Percentiles rank a stretch among this genome's conserved stretches.
phyloP scores from a whole-genome alignment of 106 monocot genomes.

The Apostasia shenzhenica region DNA sequence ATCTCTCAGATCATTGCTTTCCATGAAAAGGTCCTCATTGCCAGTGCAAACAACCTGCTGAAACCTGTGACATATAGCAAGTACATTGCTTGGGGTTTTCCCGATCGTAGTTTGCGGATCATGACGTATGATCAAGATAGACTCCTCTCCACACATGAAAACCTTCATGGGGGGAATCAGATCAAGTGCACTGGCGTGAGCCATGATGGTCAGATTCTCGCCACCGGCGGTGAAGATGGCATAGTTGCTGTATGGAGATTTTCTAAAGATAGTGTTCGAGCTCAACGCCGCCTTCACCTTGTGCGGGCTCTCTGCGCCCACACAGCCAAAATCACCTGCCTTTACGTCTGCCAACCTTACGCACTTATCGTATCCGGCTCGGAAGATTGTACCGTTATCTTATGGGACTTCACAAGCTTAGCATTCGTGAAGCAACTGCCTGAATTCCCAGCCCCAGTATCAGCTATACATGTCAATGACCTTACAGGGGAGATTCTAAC shows the following conservation, averaged over 20 bases:
- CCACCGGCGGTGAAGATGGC: constrained; percentile 89
- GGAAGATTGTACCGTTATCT: constrained; percentile 81
- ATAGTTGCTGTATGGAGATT: constrained; percentile 80
- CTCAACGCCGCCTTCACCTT: constrained; percentile 31
- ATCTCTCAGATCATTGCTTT: constrained; percentile 75
- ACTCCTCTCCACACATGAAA: constrained; percentile 82
- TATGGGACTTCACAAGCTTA: constrained; percentile 78
- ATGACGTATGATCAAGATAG: constrained; percentile 85
- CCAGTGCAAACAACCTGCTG: constrained; percentile 54
- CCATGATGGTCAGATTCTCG: constrained; percentile 78
- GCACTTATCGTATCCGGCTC: constrained; percentile 75
- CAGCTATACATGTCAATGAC: constrained; percentile 82
- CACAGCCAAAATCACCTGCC: constrained; percentile 73
- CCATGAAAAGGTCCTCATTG: constrained; percentile 68
- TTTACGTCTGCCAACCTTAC: constrained; percentile 85
- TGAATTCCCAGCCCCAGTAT: constrained; percentile 67
- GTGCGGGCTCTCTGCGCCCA: constrained; percentile 73
- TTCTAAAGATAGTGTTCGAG: constrained; percentile 29
- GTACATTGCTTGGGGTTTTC: constrained; percentile 93
- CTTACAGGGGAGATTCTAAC: constrained; percentile 84
- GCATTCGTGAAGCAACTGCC: constrained; percentile 86
- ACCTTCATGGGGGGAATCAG: constrained; percentile 85
- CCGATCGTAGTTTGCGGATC: constrained; percentile 82
- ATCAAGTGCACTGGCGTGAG: constrained; percentile 85
- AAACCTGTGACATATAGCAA: constrained; percentile 73